Evolutionary conservation across 306 rosid species (phyloP).

Genomic region (Albizia julibrissin): DNA sequence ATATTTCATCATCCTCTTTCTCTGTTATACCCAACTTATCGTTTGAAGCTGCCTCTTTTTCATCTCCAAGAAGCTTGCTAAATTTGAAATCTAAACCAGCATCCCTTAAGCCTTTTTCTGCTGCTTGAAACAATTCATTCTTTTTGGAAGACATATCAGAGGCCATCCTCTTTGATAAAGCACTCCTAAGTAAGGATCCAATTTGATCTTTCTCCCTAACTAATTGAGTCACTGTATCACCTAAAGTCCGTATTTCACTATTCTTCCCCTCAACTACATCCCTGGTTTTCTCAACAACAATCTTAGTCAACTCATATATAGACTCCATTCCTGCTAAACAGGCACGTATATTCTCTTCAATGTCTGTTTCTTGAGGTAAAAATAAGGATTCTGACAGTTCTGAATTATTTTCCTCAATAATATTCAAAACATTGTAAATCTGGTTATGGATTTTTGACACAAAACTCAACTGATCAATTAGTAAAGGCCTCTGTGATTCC

Average conservation of each 20-base stretch:
- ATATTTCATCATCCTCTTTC: constrained; percentile 77
- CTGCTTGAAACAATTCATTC: constrained; percentile 72
- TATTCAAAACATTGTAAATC: constrained; percentile 60
- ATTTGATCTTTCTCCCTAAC: constrained; percentile 87
- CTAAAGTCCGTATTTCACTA: constrained; percentile 61
- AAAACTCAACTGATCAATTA: constrained; percentile 74
- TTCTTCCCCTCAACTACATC: constrained; percentile 68
- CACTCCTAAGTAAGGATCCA: constrained; percentile 88
- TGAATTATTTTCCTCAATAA: constrained; percentile 51
- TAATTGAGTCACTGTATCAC: constrained; percentile 66
- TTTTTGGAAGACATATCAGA: constrained; percentile 57
- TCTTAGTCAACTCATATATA: constrained; percentile 60
- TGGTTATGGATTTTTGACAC: constrained; percentile 82
- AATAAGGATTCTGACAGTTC: constrained; percentile 86
- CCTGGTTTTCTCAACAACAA: constrained; percentile 65
- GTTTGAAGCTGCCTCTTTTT: constrained; percentile 40
- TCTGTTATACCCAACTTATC: constrained; percentile 42
- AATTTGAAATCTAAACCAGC: constrained; percentile 92
- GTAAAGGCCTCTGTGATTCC: constrained; percentile 73
- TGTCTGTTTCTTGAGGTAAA: constrained; percentile 84
- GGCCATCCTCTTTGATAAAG: constrained; percentile 68
- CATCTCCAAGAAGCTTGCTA: constrained; percentile 68
- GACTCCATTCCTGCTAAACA: constrained; percentile 96
- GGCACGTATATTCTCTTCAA: constrained; percentile 85
- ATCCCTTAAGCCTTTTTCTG: constrained; percentile 88